Conservation (phyloP, 2,329 filamentous ascomycete species). For the Trichoderma brevicompactum region DNA sequence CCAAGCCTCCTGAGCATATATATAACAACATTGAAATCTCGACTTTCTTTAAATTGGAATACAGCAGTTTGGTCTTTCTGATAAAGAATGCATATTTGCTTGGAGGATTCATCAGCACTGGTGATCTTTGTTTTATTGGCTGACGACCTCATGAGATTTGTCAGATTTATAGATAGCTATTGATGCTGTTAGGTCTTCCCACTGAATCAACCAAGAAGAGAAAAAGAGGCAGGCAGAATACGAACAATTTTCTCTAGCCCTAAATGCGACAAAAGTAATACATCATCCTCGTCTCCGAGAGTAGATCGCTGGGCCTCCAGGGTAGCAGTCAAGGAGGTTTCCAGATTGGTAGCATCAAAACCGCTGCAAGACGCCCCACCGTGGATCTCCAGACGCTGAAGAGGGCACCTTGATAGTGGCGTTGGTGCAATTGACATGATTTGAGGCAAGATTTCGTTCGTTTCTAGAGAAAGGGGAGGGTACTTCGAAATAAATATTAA, state of each 20-base stretch:
- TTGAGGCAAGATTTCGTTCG: neutral
- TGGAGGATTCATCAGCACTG: constrained; percentile 32
- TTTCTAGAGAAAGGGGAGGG: neutral
- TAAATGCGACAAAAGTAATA: constrained; percentile 38
- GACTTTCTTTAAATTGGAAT: constrained; percentile 38
- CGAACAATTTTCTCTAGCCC: constrained; percentile 37
- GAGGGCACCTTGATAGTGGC: constrained; percentile 40
- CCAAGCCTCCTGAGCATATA: constrained; percentile 41
- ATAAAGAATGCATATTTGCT: constrained; percentile 37
- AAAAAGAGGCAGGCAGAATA: neutral
- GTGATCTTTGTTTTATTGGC: constrained; percentile 31
- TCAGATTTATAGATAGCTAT: constrained; percentile 41
- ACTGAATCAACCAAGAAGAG: neutral
- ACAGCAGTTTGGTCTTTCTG: constrained; percentile 36
- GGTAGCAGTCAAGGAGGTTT: constrained; percentile 37
- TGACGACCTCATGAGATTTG: constrained; percentile 34
- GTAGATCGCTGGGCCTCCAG: constrained; percentile 36
- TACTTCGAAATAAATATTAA: neutral
- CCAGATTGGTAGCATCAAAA: constrained; percentile 34
- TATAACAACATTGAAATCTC: constrained; percentile 42
- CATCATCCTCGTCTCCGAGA: constrained; percentile 26
- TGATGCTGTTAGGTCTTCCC: neutral
- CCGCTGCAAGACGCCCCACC: constrained; percentile 32
- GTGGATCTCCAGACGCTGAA: constrained; percentile 39
- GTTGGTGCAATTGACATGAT: constrained; percentile 38